Percentiles rank a stretch among this genome's conserved stretches.
phyloP scores from a whole-genome alignment of 1,284 basidiomycete species.

The Inonotus obliquus region DNA sequence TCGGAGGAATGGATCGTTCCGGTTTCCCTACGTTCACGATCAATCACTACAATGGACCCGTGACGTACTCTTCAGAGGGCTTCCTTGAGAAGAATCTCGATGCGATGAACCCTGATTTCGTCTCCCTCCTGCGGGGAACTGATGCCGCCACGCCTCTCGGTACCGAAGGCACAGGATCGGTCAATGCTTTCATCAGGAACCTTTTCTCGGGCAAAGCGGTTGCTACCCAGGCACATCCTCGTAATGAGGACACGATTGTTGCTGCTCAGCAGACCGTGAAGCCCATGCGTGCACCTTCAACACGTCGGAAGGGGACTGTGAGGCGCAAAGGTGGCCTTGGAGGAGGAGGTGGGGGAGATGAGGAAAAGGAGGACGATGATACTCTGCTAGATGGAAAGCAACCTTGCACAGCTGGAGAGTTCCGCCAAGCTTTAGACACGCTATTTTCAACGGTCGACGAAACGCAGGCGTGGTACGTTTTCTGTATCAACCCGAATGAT shows the following conservation, averaged over 20 bases:
- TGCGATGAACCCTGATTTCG: conserved; percentile 88
- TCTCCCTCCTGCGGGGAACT: conserved; percentile 67
- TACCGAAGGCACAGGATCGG: conserved; percentile 65
- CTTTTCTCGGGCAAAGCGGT: conserved; percentile 88
- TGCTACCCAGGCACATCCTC: conserved; percentile 85
- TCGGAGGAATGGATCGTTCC: conserved; percentile 68
- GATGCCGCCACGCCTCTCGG: conserved; percentile 36
- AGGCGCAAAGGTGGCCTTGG: conserved; percentile 59
- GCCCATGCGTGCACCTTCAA: conserved; percentile 90
- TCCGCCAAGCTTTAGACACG: conserved; percentile 77
- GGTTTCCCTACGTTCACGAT: conserved; percentile 88
- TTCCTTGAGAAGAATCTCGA: conserved; percentile 91
- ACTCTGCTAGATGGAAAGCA: conserved; percentile 32
- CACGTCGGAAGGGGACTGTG: conserved; percentile 69
- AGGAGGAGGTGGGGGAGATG: conserved; percentile 48
- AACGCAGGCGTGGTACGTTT: conserved; percentile 88
- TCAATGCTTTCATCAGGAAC: conserved; percentile 88
- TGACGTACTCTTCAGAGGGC: conserved; percentile 87
- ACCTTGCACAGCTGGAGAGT: conserved; percentile 85
- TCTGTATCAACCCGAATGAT: conserved; percentile 94
- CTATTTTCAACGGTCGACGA: conserved; percentile 89
- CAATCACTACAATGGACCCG: conserved; percentile 87
- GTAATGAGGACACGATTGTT: conserved; percentile 92
- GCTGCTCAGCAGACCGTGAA: conserved; percentile 90
- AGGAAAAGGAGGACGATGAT: conserved; percentile 46